Evolutionary conservation across 1,284 basidiomycete species (phyloP), one percentile per base, ranked within the genome.

Genomic region (Rugosomyces carneus): DNA sequence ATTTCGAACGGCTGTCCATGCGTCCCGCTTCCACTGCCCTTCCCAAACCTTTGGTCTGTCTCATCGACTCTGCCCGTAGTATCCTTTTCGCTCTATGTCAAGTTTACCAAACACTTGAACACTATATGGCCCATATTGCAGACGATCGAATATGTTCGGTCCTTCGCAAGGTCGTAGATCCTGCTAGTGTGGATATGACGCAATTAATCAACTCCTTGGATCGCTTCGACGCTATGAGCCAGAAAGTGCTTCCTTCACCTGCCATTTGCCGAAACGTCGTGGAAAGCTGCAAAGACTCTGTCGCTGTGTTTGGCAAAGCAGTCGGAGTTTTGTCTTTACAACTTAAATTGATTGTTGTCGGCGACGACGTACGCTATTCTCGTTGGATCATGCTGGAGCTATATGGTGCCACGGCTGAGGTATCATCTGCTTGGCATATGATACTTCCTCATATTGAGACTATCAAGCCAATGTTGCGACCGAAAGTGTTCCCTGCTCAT

Each of bases 71-170:
- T 4, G 84, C 91, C 38, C 85, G 95, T 21, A 93, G 91, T 10
- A 83, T 99, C 37, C 76, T 98, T 16, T 99, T 97, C 61, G 88
- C 93, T 1, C 75, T 95, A 45, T 92, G 90, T 23, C 94, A 98
- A 66, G 81, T 98, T 23, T 89, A 97, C 60, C 82, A 92, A 50
- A 85, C 91, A 0, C 70, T 99, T 20, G 83, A 90, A 48, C 90
- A 96, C 58, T 96, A 95, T 65, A 85, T 89, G 40, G 76, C 84
- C 11, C 89, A 91, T 54, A 87, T 88, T 18, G 82, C 86, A 43
- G 87, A 94, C 58, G 92, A 94, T 50, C 80, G 91, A n/a, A 69
- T 96, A 26, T 82, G 89, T 9, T 81, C 83, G 3, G 79, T 91
- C 3, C 73, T 97, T 49, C 72, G 81, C 42, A 88, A 92, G 57